These are phyloP conservation scores for Colletotrichum tanaceti DNA, from an alignment of 2,329 filamentous ascomycete species.

Conservation along the genomic window DNA sequence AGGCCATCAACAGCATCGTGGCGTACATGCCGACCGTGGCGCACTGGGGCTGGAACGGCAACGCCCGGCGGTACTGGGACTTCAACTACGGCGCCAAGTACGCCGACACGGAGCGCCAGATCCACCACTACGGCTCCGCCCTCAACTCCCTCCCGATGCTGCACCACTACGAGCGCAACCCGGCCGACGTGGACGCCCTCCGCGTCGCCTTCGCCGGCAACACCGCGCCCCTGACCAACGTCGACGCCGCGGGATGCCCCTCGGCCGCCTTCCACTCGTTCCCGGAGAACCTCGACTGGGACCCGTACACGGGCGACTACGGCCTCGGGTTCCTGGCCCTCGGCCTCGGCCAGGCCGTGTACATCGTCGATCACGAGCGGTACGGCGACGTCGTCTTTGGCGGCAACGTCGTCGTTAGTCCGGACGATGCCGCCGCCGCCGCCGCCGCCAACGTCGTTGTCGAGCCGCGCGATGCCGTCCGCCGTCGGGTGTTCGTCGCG, in stretches of 20 bases:
- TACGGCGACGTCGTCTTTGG: slow-evolving; percentile 64
- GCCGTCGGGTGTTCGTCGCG: slow-evolving; percentile 61
- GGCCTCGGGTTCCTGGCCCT: slow-evolving; percentile 66
- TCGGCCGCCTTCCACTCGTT: slow-evolving; percentile 68
- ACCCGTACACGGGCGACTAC: slow-evolving; percentile 68
- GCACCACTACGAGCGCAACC: slow-evolving; percentile 59
- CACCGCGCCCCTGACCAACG: slow-evolving; percentile 65
- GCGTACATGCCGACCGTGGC: slow-evolving; percentile 68
- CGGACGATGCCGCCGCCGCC: slow-evolving; percentile 42
- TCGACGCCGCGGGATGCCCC: slow-evolving; percentile 65
- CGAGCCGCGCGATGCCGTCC: slow-evolving; percentile 58
- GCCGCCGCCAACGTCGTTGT: slow-evolving; percentile 52
- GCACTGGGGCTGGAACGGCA: slow-evolving; percentile 73
- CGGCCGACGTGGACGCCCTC: slow-evolving; percentile 61
- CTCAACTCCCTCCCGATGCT: slow-evolving; percentile 68
- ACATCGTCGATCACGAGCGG: slow-evolving; percentile 57
- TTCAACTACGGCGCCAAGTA: slow-evolving; percentile 55
- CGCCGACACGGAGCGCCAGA: slow-evolving; percentile 58
- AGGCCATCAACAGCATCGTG: slow-evolving; percentile 64
- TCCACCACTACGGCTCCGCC: slow-evolving; percentile 71
- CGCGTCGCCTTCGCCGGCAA: slow-evolving; percentile 66
- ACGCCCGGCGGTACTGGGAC: slow-evolving; percentile 71
- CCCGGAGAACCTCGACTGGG: slow-evolving; percentile 67
- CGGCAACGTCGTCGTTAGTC: slow-evolving; percentile 50
- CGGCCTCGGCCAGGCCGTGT: slow-evolving; percentile 61